Evolutionary conservation across 352 stramenopile species (phyloP).

Genomic region (Salisapilia sapeloensis): DNA sequence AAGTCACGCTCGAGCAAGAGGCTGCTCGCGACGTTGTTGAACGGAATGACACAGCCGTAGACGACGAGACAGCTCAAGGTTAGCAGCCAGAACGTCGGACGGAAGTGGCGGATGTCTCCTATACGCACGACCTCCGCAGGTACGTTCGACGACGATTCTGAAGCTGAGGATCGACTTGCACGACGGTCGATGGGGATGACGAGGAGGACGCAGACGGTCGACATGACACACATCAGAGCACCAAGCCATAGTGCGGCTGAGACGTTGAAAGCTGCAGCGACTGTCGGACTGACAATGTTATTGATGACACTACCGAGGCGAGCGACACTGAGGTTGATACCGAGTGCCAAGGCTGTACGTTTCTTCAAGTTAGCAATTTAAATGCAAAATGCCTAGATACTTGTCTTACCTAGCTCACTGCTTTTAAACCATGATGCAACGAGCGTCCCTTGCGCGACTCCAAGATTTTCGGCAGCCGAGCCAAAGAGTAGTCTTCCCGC

Average conservation of each 20-base stretch:
- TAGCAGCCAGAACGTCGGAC: conserved; percentile 79
- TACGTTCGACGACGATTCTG: conserved; percentile 16
- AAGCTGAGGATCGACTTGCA: conserved; percentile 14
- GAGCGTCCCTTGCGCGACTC: conserved; percentile 81
- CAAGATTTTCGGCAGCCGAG: conserved; percentile 83
- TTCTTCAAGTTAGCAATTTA: not conserved
- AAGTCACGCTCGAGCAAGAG: conserved; percentile 86
- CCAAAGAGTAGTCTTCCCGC: conserved; percentile 83
- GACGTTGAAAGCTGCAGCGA: conserved; percentile 51
- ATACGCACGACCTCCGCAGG: conserved; percentile 38
- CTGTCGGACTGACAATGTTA: conserved; percentile 72
- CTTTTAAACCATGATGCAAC: conserved; percentile 88
- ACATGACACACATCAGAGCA: conserved; percentile 61
- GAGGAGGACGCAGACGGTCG: conserved; percentile 43
- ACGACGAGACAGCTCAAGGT: conserved; percentile 83
- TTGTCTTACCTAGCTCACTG: conserved; percentile 55
- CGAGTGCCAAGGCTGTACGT: conserved; percentile 67
- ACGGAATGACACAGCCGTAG: conserved; percentile 88
- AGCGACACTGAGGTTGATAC: conserved; percentile 84
- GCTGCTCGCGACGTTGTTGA: conserved; percentile 87
- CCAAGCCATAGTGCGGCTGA: conserved; percentile 76
- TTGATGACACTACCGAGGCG: conserved; percentile 87
- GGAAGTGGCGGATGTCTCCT: conserved; percentile 62
- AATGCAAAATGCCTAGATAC: not conserved
- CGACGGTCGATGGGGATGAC: conserved; percentile 70